Evolutionary conservation across 2,329 filamentous ascomycete genomes (phyloP), one percentile per base, ranked within the genome.

Genomic region (Colletotrichum cordylinicola): DNA sequence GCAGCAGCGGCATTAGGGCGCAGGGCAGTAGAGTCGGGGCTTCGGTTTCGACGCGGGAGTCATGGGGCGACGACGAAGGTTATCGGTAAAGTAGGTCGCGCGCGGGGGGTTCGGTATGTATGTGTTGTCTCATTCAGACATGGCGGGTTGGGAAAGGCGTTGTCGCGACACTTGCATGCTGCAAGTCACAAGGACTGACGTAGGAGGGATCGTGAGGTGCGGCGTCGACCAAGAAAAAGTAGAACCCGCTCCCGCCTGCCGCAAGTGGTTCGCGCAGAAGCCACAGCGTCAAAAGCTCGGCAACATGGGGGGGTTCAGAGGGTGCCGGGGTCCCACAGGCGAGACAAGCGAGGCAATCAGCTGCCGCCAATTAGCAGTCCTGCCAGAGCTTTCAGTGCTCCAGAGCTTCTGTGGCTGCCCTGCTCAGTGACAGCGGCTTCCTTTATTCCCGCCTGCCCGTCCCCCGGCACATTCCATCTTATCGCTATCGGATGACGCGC

Each of bases 31-130:
- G 61, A 48, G 76, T 77, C 76, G 76, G 79, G 82, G 80, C 29
- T 73, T 72, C 68, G 74, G 66, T 84, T 84, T 87, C 85, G 75
- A 66, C 68, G 71, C 64, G 39, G 72, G 60, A 67, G 37, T 74
- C 72, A 75, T 80, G 79, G 77, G 76, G 73, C 78, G 71, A 35
- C 70, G 70, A 39, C 29, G 43, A 35, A 10, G 18, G 35, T 29
- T n/a, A 18, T 60, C 18, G 31, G 31, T 33, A 31, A 24, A 21
- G 43, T 15, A 8, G 31, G 52, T 73, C 33, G 73, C 27, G 13
- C 43, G 29, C 58, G 58, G 29, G 12, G 58, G 58, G 48, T 65
- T 24, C 37, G 13, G 27, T 55, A 61, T 12, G 29, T 27, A 43
- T 39, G 16, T 70, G 43, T 29, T 67, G 52, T 70, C 60, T 75